Base-by-base conservation (phyloP, 169 alveolate genomes). In the Babesia ovis region DNA sequence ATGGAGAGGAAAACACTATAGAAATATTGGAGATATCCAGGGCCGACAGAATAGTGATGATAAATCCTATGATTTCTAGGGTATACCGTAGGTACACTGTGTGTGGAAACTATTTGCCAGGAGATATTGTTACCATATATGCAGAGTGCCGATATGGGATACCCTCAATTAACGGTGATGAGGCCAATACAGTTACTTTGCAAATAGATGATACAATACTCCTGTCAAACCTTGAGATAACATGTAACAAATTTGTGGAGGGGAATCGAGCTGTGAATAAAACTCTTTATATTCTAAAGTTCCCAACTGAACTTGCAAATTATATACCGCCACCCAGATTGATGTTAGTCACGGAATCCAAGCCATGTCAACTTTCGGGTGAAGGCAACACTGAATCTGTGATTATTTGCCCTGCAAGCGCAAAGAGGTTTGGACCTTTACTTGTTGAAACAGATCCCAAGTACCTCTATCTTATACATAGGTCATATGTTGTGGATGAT, bases 111-210 rank as follows among this genome's bases (percentile, higher is more conserved):
- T 18, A 53, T 23, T 23, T 27, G 11, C 25, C 61, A 23, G 45
- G 35, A 1, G 39, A 8, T 32, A 14, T 22, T 29, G 51, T 79
- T 12, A 59, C 25, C 39, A 8, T 79, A 43, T 57, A 59, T 2
- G 83, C 77, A 12, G 77, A 79, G 41, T 79, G 87, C 61, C 37
- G 51, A 9, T 45, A 69, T 31, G 87, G 83, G 3, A 20, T 42
- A 16, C 69, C 82, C 5, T 22, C 55, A 23, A 14, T 59, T 43
- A 50, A 51, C 32, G 32, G 25, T 1, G 25, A 8, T 16, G 35
- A 46, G 23, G 4, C 3, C 4, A 50, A 45, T 64, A 9, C 32
- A 4, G 34, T 29, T 8, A 46, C 50, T 18, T 2, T 64, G 16
- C 3, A 22, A 39, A 4, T 35, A 29, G 55, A 64, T 16, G 56